These are phyloP conservation scores for Pythium phragmiticola DNA, from an alignment of 352 stramenopile genomes.

Conservation along the genomic window DNA sequence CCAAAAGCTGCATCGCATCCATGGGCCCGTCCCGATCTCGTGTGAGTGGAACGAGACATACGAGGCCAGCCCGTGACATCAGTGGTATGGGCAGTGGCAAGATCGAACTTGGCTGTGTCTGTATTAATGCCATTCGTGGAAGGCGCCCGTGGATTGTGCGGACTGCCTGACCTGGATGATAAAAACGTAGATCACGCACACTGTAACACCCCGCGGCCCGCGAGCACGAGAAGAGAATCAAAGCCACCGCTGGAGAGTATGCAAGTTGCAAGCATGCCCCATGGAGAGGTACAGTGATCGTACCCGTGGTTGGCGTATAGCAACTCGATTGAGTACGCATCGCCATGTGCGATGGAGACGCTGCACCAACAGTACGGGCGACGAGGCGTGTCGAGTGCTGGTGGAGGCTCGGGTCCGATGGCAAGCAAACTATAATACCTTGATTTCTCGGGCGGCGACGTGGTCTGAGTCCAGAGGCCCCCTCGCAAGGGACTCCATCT, in stretches of 20 bases:
- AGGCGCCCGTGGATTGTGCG: neutral
- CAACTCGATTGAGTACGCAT: conserved; percentile 10
- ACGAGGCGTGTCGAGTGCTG: neutral
- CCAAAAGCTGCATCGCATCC: conserved; percentile 2
- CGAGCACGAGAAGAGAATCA: conserved; percentile 22
- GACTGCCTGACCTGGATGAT: neutral
- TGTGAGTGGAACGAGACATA: neutral
- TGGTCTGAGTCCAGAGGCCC: too few species aligned
- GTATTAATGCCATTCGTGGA: too few species aligned
- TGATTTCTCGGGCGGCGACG: too few species aligned
- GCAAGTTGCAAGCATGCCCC: neutral
- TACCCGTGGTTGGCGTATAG: conserved; percentile 6
- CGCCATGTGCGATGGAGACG: conserved; percentile 1
- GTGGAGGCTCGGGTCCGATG: too few species aligned
- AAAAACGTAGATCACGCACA: conserved; percentile 27
- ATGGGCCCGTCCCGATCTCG: neutral
- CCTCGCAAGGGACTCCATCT: too few species aligned
- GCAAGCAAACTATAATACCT: too few species aligned
- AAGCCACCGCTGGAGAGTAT: neutral
- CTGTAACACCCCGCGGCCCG: conserved; percentile 34
- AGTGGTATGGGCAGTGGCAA: neutral
- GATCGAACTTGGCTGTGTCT: conserved; percentile 5
- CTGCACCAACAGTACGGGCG: neutral
- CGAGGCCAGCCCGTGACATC: neutral
- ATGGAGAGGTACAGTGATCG: neutral